Conservation (phyloP, 2,329 filamentous ascomycete species). For the Berkeleyomyces rouxiae region DNA sequence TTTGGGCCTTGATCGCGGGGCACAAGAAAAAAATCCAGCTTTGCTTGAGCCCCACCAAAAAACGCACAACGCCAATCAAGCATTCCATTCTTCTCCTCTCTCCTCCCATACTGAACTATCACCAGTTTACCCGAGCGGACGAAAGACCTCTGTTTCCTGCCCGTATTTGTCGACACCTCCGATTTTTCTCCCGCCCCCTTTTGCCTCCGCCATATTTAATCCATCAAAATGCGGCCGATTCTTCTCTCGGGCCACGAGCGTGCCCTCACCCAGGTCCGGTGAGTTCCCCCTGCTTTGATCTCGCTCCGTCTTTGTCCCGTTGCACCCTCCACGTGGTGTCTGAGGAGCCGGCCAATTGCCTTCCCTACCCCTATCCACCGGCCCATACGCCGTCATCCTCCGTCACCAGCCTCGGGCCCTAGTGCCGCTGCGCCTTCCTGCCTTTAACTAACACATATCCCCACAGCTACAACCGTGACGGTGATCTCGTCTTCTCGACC, state of each 20-base stretch:
- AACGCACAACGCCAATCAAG: slow-evolving; percentile 13
- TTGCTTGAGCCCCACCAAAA: slow-evolving; percentile 14
- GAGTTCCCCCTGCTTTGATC: slow-evolving; percentile 20
- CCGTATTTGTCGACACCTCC: not conserved
- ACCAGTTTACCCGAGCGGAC: slow-evolving; percentile 3
- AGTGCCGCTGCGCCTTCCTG: slow-evolving; percentile 2
- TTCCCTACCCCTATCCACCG: slow-evolving; percentile 14
- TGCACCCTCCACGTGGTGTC: not conserved
- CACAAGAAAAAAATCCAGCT: slow-evolving; percentile 14
- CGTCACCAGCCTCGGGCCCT: not conserved
- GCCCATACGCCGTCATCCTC: not conserved
- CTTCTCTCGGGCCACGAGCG: slow-evolving; percentile 92
- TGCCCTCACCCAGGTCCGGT: slow-evolving; percentile 88
- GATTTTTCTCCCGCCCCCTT: not conserved
- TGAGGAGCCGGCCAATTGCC: not conserved
- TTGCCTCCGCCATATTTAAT: slow-evolving; percentile 10
- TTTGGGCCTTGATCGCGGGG: slow-evolving; percentile 10
- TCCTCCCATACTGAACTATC: slow-evolving; percentile 12
- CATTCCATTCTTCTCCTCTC: slow-evolving; percentile 10
- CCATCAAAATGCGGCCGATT: slow-evolving; percentile 79
- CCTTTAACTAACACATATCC: slow-evolving; percentile 13
- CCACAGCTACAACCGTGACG: slow-evolving; percentile 72
- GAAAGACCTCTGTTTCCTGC: slow-evolving; percentile 2
- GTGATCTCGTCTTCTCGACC: slow-evolving; percentile 90
- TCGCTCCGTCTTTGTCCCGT: not conserved